Conservation (phyloP, 108 stramenopile species). For the Aurantiochytrium sp. region DNA sequence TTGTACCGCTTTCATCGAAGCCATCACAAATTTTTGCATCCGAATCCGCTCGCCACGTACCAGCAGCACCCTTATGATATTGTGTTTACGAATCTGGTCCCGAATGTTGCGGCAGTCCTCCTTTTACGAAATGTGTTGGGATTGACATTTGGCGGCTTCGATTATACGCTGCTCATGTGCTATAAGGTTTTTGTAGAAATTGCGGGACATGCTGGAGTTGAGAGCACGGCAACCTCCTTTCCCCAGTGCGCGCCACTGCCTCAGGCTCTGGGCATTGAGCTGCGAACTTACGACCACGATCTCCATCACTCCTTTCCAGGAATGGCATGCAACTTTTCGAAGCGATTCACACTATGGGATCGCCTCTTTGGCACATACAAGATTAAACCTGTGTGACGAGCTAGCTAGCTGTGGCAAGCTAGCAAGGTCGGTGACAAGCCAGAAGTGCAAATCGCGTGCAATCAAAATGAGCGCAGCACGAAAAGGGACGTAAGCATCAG, state of each 20-base stretch:
- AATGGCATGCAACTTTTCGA: neutral
- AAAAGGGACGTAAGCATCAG: no score
- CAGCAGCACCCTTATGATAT: neutral
- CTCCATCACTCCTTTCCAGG: neutral
- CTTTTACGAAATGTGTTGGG: neutral
- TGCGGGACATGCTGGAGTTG: neutral
- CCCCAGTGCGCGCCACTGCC: constrained; percentile 15
- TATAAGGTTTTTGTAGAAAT: constrained; percentile 18
- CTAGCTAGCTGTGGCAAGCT: no score
- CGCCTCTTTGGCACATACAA: neutral
- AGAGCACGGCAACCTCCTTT: constrained; percentile 15
- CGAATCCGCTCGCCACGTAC: neutral
- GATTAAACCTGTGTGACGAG: no score
- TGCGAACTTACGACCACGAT: constrained; percentile 8
- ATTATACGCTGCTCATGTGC: neutral
- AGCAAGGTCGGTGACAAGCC: no score
- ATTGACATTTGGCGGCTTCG: neutral
- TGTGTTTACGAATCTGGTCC: neutral
- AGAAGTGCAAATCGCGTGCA: no score
- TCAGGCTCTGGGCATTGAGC: neutral
- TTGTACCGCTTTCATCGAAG: neutral
- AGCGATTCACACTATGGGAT: constrained; percentile 20
- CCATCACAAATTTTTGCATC: constrained; percentile 6
- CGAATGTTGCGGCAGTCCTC: neutral
- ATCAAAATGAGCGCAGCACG: no score